A percentile compares a stretch with the other conserved stretches of the same genome.
These are phyloP conservation scores for Coffea canephora DNA, from an alignment of 257 asterid genomes.

Conservation along the genomic window DNA sequence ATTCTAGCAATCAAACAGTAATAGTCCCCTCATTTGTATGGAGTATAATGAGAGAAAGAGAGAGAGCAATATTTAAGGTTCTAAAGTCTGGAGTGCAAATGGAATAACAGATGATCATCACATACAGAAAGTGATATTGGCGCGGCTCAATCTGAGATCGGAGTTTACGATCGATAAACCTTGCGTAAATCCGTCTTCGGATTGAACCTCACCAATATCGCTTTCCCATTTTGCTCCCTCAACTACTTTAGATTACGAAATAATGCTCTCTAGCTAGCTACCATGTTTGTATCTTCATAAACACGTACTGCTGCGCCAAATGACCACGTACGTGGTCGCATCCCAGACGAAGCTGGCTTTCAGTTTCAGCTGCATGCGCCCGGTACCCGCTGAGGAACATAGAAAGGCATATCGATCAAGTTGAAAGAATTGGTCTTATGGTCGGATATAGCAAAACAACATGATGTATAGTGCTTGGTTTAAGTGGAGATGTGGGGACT, in stretches of 20 bases:
- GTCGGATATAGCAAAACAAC: background rate
- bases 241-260: background rate
- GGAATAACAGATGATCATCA: background rate
- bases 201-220: constrained; percentile 99
- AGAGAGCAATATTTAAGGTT: background rate
- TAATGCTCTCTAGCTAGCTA: background rate
- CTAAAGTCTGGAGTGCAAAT: background rate
- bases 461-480: background rate
- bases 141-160: constrained; percentile 96
- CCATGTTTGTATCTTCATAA: background rate
- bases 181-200: constrained; percentile 64
- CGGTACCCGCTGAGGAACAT: background rate
- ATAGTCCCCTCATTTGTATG: background rate
- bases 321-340: background rate
- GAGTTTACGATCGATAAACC: constrained; percentile 35
- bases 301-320: background rate
- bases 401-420: background rate
- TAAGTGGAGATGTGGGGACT: background rate
- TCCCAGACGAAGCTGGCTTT: background rate
- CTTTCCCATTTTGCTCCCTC: constrained; percentile 24
- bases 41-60: no score
- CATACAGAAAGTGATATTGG: constrained; percentile 66
- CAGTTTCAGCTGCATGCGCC: background rate
- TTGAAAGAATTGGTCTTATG: background rate
- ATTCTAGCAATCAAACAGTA: background rate